These are phyloP conservation scores for Chaetoscypha palmicola DNA, from an alignment of 2,329 filamentous ascomycete genomes.

Conservation along the genomic window DNA sequence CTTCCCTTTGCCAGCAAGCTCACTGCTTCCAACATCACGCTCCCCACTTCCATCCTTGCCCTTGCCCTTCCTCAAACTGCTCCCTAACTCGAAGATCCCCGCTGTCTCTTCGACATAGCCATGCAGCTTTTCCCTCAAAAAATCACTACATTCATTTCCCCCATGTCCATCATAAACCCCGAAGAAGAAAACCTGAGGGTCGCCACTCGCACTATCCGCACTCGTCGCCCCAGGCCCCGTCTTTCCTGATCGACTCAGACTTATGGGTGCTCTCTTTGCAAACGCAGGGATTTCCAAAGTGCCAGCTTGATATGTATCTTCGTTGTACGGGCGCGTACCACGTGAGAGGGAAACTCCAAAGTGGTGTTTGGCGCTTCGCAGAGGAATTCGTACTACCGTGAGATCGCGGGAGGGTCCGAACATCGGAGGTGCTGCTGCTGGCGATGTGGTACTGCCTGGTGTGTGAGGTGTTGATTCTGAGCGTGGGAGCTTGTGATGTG, in stretches of 20 bases:
- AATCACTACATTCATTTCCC: slow-evolving; percentile 79
- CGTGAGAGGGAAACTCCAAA: slow-evolving; percentile 75
- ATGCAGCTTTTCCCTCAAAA: slow-evolving; percentile 77
- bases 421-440: slow-evolving; percentile 51
- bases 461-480: slow-evolving; percentile 76
- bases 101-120: slow-evolving; percentile 82
- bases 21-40: slow-evolving; percentile 25
- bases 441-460: slow-evolving; percentile 44
- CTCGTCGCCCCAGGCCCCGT: slow-evolving; percentile 51
- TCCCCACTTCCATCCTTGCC: slow-evolving; percentile 18
- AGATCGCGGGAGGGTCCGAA: slow-evolving; percentile 63
- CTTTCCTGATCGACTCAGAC: slow-evolving; percentile 31
- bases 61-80: slow-evolving; percentile 53
- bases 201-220: slow-evolving; percentile 72
- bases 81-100: slow-evolving; percentile 66
- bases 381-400: slow-evolving; percentile 89
- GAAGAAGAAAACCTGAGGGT: slow-evolving; percentile 97
- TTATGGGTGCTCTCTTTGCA: slow-evolving; percentile 71
- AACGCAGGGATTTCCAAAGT: slow-evolving; percentile 92
- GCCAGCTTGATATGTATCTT: slow-evolving; percentile 89
- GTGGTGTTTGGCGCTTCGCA: slow-evolving; percentile 92
- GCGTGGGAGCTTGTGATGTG: slow-evolving; percentile 80
- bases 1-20: slow-evolving; percentile 30
- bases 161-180: slow-evolving; percentile 95
- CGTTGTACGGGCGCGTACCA: slow-evolving; percentile 81